Evolutionary conservation across 1,284 basidiomycete species (phyloP).

Genomic region (Mycosarcoma mackinlayi): DNA sequence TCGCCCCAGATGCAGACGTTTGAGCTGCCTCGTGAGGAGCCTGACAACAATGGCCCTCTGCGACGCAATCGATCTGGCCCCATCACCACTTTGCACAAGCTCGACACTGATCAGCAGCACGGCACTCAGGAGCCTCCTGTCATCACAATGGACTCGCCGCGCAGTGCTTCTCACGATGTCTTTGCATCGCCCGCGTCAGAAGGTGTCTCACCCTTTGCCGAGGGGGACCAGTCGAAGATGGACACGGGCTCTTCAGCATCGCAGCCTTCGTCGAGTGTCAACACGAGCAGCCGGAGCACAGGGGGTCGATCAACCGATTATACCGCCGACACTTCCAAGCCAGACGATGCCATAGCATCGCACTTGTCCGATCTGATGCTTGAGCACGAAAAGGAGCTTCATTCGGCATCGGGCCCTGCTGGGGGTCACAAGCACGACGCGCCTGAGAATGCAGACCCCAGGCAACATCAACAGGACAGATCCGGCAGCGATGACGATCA

Average conservation of each 20-base stretch:
- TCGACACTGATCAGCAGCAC: neutral
- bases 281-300: conserved; percentile 13
- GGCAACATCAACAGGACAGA: too few relatives aligned
- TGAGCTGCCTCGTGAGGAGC: conserved; percentile 27
- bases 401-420: neutral
- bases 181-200: conserved; percentile 24
- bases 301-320: conserved; percentile 4
- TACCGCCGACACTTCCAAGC: conserved; percentile 8
- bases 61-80: conserved; percentile 34
- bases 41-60: conserved; percentile 28
- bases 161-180: conserved; percentile 17
- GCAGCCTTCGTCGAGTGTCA: conserved; percentile 2
- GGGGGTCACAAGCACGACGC: neutral
- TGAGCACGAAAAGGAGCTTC: conserved; percentile 8
- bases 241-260: neutral
- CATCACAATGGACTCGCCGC: conserved; percentile 33
- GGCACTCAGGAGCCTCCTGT: conserved; percentile 8
- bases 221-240: neutral
- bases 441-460: neutral
- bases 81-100: conserved; percentile 25
- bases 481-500: neutral
- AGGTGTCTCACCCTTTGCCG: neutral
- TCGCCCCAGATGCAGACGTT: conserved; percentile 41
- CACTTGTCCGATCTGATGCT: conserved; percentile 19
- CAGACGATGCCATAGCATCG: conserved; percentile 15